These are phyloP conservation scores for Penicillium verhagenii DNA, from an alignment of 495 filamentous ascomycete species.

Conservation along the genomic window DNA sequence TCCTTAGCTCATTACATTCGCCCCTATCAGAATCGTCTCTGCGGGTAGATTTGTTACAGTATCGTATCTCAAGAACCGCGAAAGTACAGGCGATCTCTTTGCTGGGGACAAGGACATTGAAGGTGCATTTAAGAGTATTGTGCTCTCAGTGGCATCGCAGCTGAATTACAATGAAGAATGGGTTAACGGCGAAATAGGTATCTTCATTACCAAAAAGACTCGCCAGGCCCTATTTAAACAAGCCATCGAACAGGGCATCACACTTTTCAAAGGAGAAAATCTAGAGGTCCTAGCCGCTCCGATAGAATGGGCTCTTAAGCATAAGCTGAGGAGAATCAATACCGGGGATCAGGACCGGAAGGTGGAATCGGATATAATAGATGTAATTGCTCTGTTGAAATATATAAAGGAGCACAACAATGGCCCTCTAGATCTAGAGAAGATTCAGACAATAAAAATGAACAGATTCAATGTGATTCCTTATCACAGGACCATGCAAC, in stretches of 20 bases:
- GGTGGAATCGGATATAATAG: conserved; percentile 21
- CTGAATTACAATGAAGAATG: no score
- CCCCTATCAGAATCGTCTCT: no score
- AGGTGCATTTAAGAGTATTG: no score
- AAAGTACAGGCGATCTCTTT: no score
- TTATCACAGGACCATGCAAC: conserved; percentile 24
- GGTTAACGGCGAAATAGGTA: no score
- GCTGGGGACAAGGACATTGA: no score
- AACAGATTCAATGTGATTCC: conserved; percentile 25
- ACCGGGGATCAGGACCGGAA: neutral
- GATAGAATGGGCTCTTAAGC: conserved; percentile 36
- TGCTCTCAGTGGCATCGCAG: no score
- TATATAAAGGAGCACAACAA: conserved; percentile 15
- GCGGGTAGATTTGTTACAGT: no score
- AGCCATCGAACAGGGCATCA: conserved; percentile 30
- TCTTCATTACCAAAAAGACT: no score
- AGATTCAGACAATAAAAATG: conserved; percentile 27
- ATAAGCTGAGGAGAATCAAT: conserved; percentile 33
- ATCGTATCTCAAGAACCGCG: no score
- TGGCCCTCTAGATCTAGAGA: conserved; percentile 24
- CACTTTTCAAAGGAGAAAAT: conserved; percentile 22
- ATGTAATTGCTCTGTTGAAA: conserved; percentile 29
- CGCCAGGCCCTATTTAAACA: no score
- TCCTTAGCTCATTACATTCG: no score
- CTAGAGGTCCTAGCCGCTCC: conserved; percentile 26